Evolutionary conservation across 805 yeast genomes (phyloP), one percentile per base, ranked within the genome.

Genomic region (Komagataella ulmi): DNA sequence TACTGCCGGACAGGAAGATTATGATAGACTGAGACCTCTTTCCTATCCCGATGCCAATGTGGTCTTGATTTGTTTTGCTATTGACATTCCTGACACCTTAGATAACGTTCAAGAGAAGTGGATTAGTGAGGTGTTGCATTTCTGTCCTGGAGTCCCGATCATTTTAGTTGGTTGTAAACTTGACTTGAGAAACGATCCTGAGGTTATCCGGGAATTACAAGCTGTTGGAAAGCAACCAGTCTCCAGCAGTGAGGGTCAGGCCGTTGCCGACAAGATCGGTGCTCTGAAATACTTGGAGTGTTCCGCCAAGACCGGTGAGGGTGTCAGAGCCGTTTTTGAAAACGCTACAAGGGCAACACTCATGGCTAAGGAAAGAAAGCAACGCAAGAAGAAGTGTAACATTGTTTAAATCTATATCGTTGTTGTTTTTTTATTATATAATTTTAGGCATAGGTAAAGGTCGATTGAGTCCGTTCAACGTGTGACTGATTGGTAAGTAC

Each of bases 1-100:
- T 88, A 89, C 97, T 59, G 96, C 97, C 52, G 97, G 97, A 58
- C 97, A 89, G 79, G 97, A 89, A 75, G 97, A 90, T 74, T 89
- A 89, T 66, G 96, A 88, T 69, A 85, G 96, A 70, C 75, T 88
- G 60, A 84, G 96, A 71, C 96, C 96, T 47, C 74, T 88, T 57
- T 83, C 91, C 12, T 89, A 89, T 70, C 96, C 96, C 55, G 96
- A 89, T 67, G 85, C 96, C 45, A 86, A 88, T 66, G 97, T 89
- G 56, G 85, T 89, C 54, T 76, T 89, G 65, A 88, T 89, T 61
- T 89, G 97, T 77, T 89, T 88, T 74, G 81, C 95, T 17, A 79
- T 89, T 56, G 96, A 88, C 65, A 76, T 89, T 46, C 96, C 96
- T 59, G 96, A 88, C 69, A 87, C 96, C 24, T 76, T 89, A 54